These are phyloP conservation scores for Clavulina sp. DNA, from an alignment of 768 basidiomycete species.

Conservation along the genomic window DNA sequence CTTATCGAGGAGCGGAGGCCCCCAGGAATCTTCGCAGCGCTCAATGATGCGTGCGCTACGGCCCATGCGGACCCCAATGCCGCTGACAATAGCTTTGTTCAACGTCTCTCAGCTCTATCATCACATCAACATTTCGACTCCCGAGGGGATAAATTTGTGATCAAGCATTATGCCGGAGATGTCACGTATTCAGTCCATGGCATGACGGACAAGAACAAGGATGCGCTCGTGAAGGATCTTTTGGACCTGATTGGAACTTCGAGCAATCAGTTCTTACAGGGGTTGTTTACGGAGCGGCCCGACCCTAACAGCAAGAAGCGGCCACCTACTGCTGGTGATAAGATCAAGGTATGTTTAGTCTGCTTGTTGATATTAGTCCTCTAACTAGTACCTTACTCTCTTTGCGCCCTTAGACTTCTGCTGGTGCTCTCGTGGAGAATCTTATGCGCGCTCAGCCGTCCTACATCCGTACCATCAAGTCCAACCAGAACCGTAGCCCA, in stretches of 20 bases:
- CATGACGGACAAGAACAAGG: constrained; percentile 99
- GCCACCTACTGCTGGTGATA: constrained; percentile 93
- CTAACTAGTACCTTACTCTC: neutral
- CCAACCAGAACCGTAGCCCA: constrained; percentile 87
- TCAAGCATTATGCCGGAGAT: constrained; percentile 95
- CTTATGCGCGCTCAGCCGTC: constrained; percentile 94
- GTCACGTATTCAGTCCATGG: constrained; percentile 95
- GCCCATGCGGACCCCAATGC: constrained; percentile 94
- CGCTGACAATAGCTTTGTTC: constrained; percentile 92
- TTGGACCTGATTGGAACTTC: constrained; percentile 74
- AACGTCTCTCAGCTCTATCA: constrained; percentile 64
- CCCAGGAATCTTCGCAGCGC: constrained; percentile 90
- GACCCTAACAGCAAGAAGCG: constrained; percentile 96
- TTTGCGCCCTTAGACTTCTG: constrained; percentile 43
- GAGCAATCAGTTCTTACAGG: constrained; percentile 70
- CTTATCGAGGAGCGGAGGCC: constrained; percentile 93
- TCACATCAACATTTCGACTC: constrained; percentile 89
- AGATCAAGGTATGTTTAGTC: constrained; percentile 76
- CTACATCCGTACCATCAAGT: constrained; percentile 98
- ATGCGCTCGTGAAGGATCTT: constrained; percentile 84
- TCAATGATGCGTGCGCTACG: constrained; percentile 98
- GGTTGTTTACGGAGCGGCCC: constrained; percentile 80
- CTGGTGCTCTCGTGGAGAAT: constrained; percentile 89
- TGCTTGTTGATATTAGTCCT: too few relatives aligned
- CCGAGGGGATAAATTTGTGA: constrained; percentile 84